Evolutionary conservation across 2,329 filamentous ascomycete species (phyloP), one percentile per base, ranked within the genome.

Genomic region (Monosporascus sp.): DNA sequence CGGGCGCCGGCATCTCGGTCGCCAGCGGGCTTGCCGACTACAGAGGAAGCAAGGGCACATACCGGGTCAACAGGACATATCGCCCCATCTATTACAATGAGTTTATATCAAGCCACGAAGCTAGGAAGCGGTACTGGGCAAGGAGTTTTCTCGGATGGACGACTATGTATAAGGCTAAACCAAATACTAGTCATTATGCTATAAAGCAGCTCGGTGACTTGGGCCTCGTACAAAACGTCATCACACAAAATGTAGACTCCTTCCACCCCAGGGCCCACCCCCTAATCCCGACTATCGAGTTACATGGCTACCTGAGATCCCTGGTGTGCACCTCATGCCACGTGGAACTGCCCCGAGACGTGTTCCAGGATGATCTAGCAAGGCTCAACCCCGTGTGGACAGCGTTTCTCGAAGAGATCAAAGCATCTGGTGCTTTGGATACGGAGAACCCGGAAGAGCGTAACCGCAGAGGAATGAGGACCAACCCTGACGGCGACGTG

Each of bases 201-300:
- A 81, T 97, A 53, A 79, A 82, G 50, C 79, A 87, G 58, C 75
- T 97, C 37, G 88, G 83, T 3, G 71, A 79, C 5, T 74, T 94
- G 60, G 92, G 91, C 2, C 72, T 91, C 49, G 76, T 97, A 43
- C 81, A 80, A 53, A 83, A 77, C 50, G 89, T 97, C 54, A 85
- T 99, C 61, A 97, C 94, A 41, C 94, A 99, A 69, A 97, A 97
- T 67, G 94, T 99, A 50, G 94, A 99, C 72, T 96, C 91, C 2
- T 96, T 99, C 68, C 94, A 99, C 70, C 77, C 80, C 2, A 74
- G 74, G 54, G 88, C 90, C 1, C 92, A 97, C 69, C 89, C 91
- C 0, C 67, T 77, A 9, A 72, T 92, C 44, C 80, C 83, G 6
- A 94, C 89, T 9, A 75, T 95, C 46, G 93, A 97, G 71, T 79